phyloP scores from a whole-genome alignment of 179 eudicot species.

The Sideroxylon spinosum region DNA sequence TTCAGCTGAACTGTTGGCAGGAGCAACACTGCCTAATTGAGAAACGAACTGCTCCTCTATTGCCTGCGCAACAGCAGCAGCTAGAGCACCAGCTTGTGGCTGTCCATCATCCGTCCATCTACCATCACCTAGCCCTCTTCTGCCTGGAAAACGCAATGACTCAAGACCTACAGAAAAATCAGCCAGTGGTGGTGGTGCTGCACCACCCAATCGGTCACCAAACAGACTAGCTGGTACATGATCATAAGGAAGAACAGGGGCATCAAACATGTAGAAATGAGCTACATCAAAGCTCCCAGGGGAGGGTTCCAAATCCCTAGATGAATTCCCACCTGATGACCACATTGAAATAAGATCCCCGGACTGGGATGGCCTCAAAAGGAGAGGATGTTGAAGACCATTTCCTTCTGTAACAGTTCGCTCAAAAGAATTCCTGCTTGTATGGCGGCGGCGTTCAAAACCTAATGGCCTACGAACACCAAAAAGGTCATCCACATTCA shows the following conservation, averaged over 20 bases:
- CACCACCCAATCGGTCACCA: slow-evolving; percentile 67
- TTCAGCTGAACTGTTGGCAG: slow-evolving; percentile 37
- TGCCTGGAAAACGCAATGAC: slow-evolving; percentile 61
- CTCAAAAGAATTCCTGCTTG: slow-evolving; percentile 64
- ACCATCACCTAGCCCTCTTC: slow-evolving; percentile 97
- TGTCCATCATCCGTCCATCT: slow-evolving; percentile 99
- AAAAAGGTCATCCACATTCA: slow-evolving; percentile 93
- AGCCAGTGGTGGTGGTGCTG: slow-evolving; percentile 65
- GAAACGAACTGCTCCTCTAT: slow-evolving; percentile 81
- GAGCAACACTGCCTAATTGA: slow-evolving; percentile 46
- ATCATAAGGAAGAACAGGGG: slow-evolving; percentile 77
- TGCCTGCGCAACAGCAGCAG: slow-evolving; percentile 79
- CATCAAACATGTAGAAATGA: slow-evolving; percentile 88
- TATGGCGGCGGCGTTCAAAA: slow-evolving; percentile 83
- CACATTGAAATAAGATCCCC: slow-evolving; percentile 56
- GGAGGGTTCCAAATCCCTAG: slow-evolving; percentile 67
- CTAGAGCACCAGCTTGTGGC: slow-evolving; percentile 90
- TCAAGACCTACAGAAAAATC: slow-evolving; percentile 90
- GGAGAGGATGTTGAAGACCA: slow-evolving; percentile 88
- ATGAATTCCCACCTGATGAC: slow-evolving; percentile 59
- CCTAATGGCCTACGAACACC: slow-evolving; percentile 84
- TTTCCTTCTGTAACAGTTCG: slow-evolving; percentile 60
- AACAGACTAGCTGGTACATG: slow-evolving; percentile 58
- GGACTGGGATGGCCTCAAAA: slow-evolving; percentile 65
- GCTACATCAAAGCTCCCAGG: slow-evolving; percentile 62